A percentile compares a stretch with the other conserved stretches of the same genome.
Conservation (phyloP, 768 basidiomycete species). For the Tephrocybe rancida region DNA sequence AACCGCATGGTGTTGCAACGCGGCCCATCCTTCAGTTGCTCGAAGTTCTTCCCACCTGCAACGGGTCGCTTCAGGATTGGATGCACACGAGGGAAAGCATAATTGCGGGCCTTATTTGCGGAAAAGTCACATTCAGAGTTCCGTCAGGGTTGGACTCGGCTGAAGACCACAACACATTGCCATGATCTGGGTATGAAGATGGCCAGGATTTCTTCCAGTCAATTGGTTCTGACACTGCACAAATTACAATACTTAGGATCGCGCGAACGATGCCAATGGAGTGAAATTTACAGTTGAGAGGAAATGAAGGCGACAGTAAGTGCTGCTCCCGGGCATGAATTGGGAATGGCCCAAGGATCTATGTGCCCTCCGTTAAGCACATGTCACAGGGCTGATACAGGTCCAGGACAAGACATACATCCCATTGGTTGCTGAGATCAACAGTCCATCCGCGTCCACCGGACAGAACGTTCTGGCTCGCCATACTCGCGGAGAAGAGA, state of each 20-base stretch:
- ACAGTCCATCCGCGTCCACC: constrained; percentile 16
- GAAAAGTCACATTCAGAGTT: constrained; percentile 63
- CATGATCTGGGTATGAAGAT: constrained; percentile 70
- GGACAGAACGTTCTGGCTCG: constrained; percentile 7
- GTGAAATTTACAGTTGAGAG: constrained; percentile 55
- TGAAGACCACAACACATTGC: constrained; percentile 59
- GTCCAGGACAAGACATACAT: constrained; percentile 30
- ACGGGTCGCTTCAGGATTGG: neutral
- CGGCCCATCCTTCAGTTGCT: constrained; percentile 84
- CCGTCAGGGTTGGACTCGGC: constrained; percentile 44
- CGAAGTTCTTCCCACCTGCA: constrained; percentile 74
- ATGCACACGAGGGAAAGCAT: neutral
- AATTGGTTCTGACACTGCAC: constrained; percentile 52
- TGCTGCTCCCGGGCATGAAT: constrained; percentile 85
- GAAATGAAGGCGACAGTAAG: constrained; percentile 77
- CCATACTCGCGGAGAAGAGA: constrained; percentile 3
- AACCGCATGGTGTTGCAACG: constrained; percentile 77
- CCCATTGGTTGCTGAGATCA: constrained; percentile 33
- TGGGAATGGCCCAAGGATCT: constrained; percentile 86
- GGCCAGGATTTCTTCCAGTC: constrained; percentile 55
- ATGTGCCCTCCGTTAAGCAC: too few relatives aligned
- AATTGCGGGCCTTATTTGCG: constrained; percentile 53
- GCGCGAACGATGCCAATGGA: neutral
- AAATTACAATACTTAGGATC: constrained; percentile 7
- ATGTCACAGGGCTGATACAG: too few relatives aligned